Evolutionary conservation across 345 rosid genomes (phyloP).

Genomic region (Corchorus capsularis): DNA sequence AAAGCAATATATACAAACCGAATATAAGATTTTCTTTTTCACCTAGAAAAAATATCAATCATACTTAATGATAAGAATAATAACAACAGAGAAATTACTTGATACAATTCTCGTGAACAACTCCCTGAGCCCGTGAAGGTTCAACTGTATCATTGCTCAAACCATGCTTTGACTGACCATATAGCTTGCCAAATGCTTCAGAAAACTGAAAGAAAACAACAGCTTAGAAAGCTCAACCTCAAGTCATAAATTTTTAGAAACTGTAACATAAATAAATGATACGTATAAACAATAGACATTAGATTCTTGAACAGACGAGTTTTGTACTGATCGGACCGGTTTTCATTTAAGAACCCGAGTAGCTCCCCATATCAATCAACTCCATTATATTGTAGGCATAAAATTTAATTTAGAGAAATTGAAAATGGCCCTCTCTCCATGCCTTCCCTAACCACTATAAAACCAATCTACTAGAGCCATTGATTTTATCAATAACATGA

Average conservation of each 20-base stretch:
- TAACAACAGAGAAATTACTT: conserved; percentile 47
- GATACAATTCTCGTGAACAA: conserved; percentile 86
- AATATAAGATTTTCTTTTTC: not conserved
- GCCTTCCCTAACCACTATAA: not conserved
- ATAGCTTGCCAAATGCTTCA: conserved; percentile 93
- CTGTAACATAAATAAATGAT: not conserved
- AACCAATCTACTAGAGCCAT: not conserved
- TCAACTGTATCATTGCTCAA: conserved; percentile 59
- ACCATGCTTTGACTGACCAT: conserved; percentile 79
- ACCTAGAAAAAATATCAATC: not conserved
- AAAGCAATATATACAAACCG: not conserved
- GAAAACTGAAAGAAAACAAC: conserved; percentile 54
- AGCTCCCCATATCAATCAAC: not conserved
- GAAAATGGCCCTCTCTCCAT: not conserved
- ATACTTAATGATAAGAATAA: not conserved
- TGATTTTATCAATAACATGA: not conserved
- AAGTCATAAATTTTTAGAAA: conserved; percentile 4
- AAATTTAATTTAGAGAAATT: not conserved
- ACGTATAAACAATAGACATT: not conserved
- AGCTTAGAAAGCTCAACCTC: not conserved
- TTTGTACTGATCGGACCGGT: not conserved
- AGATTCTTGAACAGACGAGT: not conserved
- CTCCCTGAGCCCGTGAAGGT: conserved; percentile 60
- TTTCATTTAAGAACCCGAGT: not conserved
- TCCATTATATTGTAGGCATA: conserved; percentile 3